phyloP scores from a whole-genome alignment of 305 asterid genomes.

The Salvia sclarea region DNA sequence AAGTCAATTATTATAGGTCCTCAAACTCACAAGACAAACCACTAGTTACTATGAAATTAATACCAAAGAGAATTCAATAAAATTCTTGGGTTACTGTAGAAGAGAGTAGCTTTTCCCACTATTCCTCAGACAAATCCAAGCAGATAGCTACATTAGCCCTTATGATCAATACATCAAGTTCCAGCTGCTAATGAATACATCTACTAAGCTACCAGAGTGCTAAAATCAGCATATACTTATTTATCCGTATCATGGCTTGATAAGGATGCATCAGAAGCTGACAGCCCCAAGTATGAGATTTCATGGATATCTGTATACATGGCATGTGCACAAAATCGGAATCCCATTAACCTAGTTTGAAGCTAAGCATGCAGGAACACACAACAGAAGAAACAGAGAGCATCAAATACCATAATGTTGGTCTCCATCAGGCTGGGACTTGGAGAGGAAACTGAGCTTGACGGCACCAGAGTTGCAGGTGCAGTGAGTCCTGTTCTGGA shows the following conservation, averaged over 20 bases:
- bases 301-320: slow-evolving; percentile 10
- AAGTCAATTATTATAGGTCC: neutral
- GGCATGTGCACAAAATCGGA: slow-evolving; percentile 13
- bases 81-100: neutral
- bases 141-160: neutral
- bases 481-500: slow-evolving; percentile 57
- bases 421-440: slow-evolving; percentile 49
- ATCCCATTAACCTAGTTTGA: slow-evolving; percentile 20
- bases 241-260: slow-evolving; percentile 3
- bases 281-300: slow-evolving; percentile 18
- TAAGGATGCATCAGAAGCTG: slow-evolving; percentile 4
- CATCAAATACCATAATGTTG: slow-evolving; percentile 47
- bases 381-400: slow-evolving; percentile 25
- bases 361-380: slow-evolving; percentile 18
- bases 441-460: slow-evolving; percentile 46
- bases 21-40: slow-evolving; percentile 9
- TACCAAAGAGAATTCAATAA: slow-evolving; percentile 17
- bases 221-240: neutral
- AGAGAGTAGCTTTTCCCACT: slow-evolving; percentile 14
- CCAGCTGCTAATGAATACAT: neutral
- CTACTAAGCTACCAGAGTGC: neutral
- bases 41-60: slow-evolving; percentile 1
- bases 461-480: slow-evolving; percentile 41
- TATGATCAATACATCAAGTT: neutral
- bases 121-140: slow-evolving; percentile 18